These are phyloP conservation scores for Closterium sp. DNA, from an alignment of 139 green algal genomes.

Conservation along the genomic window DNA sequence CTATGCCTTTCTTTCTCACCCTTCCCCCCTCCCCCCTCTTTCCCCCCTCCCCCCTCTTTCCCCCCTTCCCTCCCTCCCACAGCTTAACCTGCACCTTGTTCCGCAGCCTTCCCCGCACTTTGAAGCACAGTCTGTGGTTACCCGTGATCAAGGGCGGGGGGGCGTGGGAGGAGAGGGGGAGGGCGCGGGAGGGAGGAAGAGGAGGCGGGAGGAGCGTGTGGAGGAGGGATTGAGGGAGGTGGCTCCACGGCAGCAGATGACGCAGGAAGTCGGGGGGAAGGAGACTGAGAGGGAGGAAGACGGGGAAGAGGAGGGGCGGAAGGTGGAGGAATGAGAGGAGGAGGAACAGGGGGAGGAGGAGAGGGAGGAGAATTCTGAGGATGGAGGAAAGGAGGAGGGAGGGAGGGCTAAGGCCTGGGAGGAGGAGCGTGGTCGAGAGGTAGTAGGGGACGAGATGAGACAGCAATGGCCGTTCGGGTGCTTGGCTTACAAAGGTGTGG, in stretches of 20 bases:
- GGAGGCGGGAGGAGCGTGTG: not conserved
- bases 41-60: no score
- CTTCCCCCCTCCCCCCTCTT: no score
- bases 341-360: not conserved
- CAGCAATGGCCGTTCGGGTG: not conserved
- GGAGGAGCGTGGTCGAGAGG: not conserved
- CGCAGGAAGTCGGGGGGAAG: not conserved
- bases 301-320: not conserved
- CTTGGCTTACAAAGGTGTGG: not conserved
- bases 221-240: not conserved
- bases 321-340: not conserved
- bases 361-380: not conserved
- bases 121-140: not conserved
- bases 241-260: not conserved
- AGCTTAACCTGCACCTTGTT: not conserved
- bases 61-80: no score
- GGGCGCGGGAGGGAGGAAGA: not conserved
- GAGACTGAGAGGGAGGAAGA: not conserved
- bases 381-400: not conserved
- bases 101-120: not conserved
- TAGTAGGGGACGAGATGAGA: not conserved
- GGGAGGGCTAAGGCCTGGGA: not conserved
- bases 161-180: not conserved
- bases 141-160: no score
- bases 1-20: no score